Evolutionary conservation across 345 rosid species (phyloP), one percentile per base, ranked within the genome.

Genomic region (Diplotaxis tenuifolia): DNA sequence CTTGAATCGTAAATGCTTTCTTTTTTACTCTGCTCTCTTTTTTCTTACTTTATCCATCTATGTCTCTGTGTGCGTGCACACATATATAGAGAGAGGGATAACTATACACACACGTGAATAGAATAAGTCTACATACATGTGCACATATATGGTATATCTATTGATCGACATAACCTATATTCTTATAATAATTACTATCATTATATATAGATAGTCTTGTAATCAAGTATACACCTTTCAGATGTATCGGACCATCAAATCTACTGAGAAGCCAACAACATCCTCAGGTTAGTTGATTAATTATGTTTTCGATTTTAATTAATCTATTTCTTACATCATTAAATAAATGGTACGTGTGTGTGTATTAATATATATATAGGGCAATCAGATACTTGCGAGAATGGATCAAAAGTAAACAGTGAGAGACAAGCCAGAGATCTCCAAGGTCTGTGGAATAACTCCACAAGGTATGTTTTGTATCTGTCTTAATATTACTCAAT

Each of bases 331-430:
- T 27, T 56, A 25, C 53, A 20, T 9, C 18, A 16, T 16, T 10
- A 32, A 50, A 18, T 10, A 45, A 2, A 23, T 65, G 63, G 50
- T 71, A 25, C 34, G 40, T 49, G 27, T 34, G 57, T 52, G 14
- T 52, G 10, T 71, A 3, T 64, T 3, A 3, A 8, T 56, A 25
- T 10, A 22, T 27, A 36, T 60, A 58, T 66, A 89, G 94, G 87
- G 52, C 97, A 90, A 79, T 84, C 88, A 16, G 97, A 92, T 79
- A 78, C 70, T 12, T 81, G 71, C 79, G 96, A 88, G 16, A 90
- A 88, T 76, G 98, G 93, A 59, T 88, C 90, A 14, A 86, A 95
- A 2, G 93, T 87, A 27, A 73, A 68, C 62, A 62, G n/a, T 10
- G 75, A 42, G 12, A 63, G 20, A 67, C 66, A 67, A 29, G 53